Evolutionary conservation across 2,329 filamentous ascomycete genomes (phyloP).

Genomic region (Alternaria alternata): DNA sequence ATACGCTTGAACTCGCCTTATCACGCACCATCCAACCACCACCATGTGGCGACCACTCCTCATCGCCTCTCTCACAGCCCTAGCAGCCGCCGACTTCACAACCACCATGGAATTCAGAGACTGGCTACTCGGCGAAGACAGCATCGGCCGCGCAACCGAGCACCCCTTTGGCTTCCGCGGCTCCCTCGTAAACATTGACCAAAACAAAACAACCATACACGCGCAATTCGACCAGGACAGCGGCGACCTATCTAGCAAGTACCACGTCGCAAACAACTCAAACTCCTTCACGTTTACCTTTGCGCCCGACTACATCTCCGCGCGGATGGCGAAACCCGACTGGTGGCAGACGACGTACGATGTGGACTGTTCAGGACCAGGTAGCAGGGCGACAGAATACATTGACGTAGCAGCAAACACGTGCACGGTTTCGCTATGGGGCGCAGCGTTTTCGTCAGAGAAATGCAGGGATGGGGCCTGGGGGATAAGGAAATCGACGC

Average conservation of each 20-base stretch:
- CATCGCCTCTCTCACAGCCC: background rate
- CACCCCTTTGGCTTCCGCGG: background rate
- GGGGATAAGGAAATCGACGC: background rate
- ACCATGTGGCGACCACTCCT: background rate
- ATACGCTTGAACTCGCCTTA: too few relatives aligned
- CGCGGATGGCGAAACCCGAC: background rate
- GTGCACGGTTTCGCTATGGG: background rate
- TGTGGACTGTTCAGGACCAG: background rate
- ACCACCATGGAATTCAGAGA: background rate
- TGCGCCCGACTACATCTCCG: background rate
- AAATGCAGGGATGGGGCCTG: background rate
- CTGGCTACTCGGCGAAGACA: background rate
- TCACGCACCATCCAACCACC: too few relatives aligned
- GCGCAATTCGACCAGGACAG: background rate
- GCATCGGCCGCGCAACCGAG: background rate
- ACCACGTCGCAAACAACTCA: background rate
- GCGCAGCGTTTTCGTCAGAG: background rate
- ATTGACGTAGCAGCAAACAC: background rate
- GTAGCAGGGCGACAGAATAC: background rate
- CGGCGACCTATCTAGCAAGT: background rate
- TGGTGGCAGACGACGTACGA: background rate
- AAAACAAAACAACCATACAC: background rate
- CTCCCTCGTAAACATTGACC: background rate
- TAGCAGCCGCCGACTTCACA: background rate
- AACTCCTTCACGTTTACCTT: background rate